A percentile compares a stretch with the other conserved stretches of the same genome.
Evolutionary conservation across 2,329 filamentous ascomycete species (phyloP).

Genomic region (Exserohilum turcica): DNA sequence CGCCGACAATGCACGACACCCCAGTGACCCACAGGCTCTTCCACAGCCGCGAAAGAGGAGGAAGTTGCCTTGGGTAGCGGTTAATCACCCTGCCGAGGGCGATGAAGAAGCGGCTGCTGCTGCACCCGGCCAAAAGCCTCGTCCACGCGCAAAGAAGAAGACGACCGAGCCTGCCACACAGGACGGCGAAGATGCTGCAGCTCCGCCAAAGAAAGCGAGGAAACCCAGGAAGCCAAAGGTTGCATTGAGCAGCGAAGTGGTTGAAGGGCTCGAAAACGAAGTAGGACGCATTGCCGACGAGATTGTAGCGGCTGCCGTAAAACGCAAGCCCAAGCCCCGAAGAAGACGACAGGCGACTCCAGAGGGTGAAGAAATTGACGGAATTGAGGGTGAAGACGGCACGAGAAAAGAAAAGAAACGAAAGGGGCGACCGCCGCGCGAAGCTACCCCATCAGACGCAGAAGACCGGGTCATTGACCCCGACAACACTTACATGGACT

Average conservation of each 20-base stretch:
- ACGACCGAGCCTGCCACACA: slow-evolving; percentile 14
- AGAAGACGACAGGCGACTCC: slow-evolving; percentile 21
- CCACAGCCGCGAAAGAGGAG: slow-evolving; percentile 14
- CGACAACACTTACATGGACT: slow-evolving; percentile 71
- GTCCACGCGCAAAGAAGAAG: slow-evolving; percentile 18
- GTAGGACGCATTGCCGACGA: slow-evolving; percentile 15
- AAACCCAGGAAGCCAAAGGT: slow-evolving; percentile 38
- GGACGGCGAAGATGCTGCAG: slow-evolving; percentile 16
- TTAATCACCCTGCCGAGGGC: slow-evolving; percentile 31
- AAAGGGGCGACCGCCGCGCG: slow-evolving; percentile 35
- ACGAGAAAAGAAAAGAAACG: slow-evolving; percentile 23
- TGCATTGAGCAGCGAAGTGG: slow-evolving; percentile 8
- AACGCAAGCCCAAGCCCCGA: slow-evolving; percentile 26
- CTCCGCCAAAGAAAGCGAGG: slow-evolving; percentile 32
- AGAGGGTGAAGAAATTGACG: slow-evolving; percentile 15
- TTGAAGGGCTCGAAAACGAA: slow-evolving; percentile 16
- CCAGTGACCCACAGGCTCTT: slow-evolving; percentile 4
- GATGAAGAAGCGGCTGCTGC: slow-evolving; percentile 13
- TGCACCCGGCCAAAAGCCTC: slow-evolving; percentile 16
- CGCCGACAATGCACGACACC: neutral
- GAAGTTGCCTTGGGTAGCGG: slow-evolving; percentile 35
- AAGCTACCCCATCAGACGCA: slow-evolving; percentile 44
- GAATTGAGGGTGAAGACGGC: slow-evolving; percentile 15
- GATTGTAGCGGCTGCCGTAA: slow-evolving; percentile 11
- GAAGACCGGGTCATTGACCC: slow-evolving; percentile 62